Evolutionary conservation across 768 basidiomycete genomes (phyloP).

Genomic region (Phaffia australis): DNA sequence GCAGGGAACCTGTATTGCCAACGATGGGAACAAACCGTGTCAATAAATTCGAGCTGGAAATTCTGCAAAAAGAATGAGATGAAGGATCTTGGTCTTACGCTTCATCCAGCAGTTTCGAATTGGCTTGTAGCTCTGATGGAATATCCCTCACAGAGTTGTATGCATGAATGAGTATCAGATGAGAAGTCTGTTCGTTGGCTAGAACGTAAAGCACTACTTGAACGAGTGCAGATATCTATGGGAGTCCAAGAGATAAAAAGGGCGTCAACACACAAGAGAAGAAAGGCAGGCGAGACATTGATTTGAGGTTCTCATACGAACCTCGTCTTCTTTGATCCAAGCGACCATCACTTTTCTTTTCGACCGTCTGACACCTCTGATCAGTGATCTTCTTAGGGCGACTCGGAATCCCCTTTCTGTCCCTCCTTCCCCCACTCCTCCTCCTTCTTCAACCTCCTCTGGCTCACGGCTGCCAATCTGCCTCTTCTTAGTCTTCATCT

Average conservation of each 20-base stretch:
- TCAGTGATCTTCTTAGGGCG: conserved; percentile 35
- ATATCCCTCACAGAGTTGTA: conserved; percentile 46
- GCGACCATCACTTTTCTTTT: conserved; percentile 52
- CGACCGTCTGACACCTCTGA: conserved; percentile 43
- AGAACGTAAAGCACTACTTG: conserved; percentile 57
- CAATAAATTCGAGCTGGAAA: not conserved
- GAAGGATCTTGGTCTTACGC: conserved; percentile 29
- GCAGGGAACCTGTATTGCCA: conserved; percentile 51
- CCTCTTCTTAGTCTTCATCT: no score
- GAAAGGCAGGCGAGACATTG: not conserved
- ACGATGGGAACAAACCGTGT: conserved; percentile 34
- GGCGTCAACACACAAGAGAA: conserved; percentile 3
- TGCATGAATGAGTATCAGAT: conserved; percentile 60
- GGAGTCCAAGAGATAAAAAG: not conserved
- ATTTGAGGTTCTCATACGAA: conserved; percentile 32
- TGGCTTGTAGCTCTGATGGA: conserved; percentile 63
- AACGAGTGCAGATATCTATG: conserved; percentile 55
- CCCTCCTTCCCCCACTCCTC: conserved; percentile 39
- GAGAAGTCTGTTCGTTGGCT: conserved; percentile 59
- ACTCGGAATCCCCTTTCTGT: not conserved
- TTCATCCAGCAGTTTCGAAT: conserved; percentile 42
- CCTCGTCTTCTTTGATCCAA: conserved; percentile 57
- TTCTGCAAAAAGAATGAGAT: conserved; percentile 32
- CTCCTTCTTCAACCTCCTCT: conserved; percentile 34
- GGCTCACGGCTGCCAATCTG: no score